Evolutionary conservation across 2,329 filamentous ascomycete genomes (phyloP).

Genomic region (Cercospora sp.): DNA sequence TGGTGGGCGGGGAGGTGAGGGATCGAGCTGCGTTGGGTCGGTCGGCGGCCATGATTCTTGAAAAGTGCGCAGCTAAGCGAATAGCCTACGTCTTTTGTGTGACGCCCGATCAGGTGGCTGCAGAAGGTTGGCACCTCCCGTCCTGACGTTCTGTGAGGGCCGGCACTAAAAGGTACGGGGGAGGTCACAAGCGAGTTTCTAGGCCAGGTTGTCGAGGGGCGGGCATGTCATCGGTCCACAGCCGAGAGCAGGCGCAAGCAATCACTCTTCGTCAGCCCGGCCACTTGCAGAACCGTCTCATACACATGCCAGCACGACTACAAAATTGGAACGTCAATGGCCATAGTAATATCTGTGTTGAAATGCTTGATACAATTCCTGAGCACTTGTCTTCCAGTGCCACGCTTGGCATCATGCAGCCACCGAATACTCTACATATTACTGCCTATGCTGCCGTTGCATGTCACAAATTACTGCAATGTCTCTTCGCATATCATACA

Average conservation of each 20-base stretch:
- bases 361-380: background rate
- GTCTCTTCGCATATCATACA: background rate
- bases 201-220: background rate
- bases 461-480: background rate
- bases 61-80: conserved; percentile 19
- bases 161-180: conserved; percentile 1
- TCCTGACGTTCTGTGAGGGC: background rate
- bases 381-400: background rate
- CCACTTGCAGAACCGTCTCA: background rate
- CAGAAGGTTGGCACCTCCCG: conserved; percentile 5
- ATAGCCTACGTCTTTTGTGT: conserved; percentile 20
- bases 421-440: background rate
- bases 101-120: conserved; percentile 9
- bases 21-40: conserved; percentile 28
- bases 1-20: conserved; percentile 38
- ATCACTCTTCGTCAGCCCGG: background rate
- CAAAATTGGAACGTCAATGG: background rate
- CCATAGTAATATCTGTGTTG: background rate
- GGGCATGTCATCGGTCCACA: background rate
- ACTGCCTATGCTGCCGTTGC: background rate
- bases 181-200: conserved; percentile 5
- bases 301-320: background rate
- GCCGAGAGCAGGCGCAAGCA: conserved; percentile 7
- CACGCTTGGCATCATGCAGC: background rate
- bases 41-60: conserved; percentile 16